Percentiles rank a stretch among this genome's conserved stretches.
phyloP scores from a whole-genome alignment of 768 basidiomycete genomes.

The Lepiota brunneoincarnata region DNA sequence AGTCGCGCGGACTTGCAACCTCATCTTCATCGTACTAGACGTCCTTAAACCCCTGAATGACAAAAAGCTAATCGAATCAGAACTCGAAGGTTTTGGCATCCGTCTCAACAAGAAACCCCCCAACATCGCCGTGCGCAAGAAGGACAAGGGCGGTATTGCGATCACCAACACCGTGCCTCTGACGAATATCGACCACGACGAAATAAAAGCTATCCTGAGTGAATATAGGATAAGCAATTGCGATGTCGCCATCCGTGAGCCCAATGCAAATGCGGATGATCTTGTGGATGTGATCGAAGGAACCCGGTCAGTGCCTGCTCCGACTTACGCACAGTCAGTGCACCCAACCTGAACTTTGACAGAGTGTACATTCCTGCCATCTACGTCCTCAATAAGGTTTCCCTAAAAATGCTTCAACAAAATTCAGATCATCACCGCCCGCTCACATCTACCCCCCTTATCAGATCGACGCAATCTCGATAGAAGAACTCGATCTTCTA shows the following conservation, averaged over 20 bases:
- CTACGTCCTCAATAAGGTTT: slow-evolving; percentile 87
- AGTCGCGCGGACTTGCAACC: slow-evolving; percentile 97
- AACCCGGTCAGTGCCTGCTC: slow-evolving; percentile 59
- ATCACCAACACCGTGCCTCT: slow-evolving; percentile 97
- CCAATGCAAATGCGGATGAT: slow-evolving; percentile 91
- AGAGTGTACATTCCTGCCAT: slow-evolving; percentile 93
- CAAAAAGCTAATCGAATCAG: slow-evolving; percentile 86
- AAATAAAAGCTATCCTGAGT: slow-evolving; percentile 91
- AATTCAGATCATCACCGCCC: neutral
- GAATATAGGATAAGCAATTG: slow-evolving; percentile 91
- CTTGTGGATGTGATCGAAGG: slow-evolving; percentile 97
- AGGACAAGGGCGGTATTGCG: slow-evolving; percentile 90
- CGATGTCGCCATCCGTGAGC: slow-evolving; percentile 91
- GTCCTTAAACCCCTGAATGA: slow-evolving; percentile 98
- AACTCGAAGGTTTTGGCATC: slow-evolving; percentile 98
- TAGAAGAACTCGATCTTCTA: slow-evolving; percentile 94
- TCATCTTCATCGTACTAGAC: slow-evolving; percentile 98
- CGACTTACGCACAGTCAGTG: neutral
- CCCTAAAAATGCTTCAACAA: neutral
- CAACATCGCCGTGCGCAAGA: slow-evolving; percentile 76
- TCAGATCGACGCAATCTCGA: slow-evolving; percentile 97
- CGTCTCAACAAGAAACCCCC: slow-evolving; percentile 95
- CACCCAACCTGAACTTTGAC: neutral
- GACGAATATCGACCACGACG: slow-evolving; percentile 92
- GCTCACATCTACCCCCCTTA: neutral